These are phyloP conservation scores for Dunaliella primolecta DNA, from an alignment of 139 green algal genomes.

Conservation along the genomic window DNA sequence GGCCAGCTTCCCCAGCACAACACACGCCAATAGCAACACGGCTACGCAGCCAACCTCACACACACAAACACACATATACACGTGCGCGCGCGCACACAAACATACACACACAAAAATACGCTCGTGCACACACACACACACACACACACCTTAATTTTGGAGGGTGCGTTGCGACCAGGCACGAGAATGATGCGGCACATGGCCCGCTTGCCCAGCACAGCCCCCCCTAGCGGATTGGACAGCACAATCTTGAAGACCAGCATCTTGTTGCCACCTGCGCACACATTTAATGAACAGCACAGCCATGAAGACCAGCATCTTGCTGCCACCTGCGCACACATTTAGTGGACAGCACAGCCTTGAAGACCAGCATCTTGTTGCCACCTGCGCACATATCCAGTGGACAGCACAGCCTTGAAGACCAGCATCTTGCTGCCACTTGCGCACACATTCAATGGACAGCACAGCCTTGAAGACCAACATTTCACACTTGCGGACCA, in stretches of 20 bases:
- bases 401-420: too few species aligned
- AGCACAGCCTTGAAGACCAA: too few species aligned
- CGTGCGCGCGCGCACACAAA: too few species aligned
- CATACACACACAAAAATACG: too few species aligned
- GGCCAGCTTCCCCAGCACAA: too few species aligned
- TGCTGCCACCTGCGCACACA: neutral
- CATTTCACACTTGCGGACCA: too few species aligned
- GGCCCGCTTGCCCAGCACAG: conserved; percentile 18
- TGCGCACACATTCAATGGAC: neutral
- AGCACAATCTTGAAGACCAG: conserved; percentile 13
- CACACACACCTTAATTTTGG: conserved; percentile 2
- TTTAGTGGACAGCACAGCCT: too few species aligned
- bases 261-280: neutral
- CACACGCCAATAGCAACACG: too few species aligned
- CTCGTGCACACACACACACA: too few species aligned
- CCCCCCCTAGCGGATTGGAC: conserved; percentile 15
- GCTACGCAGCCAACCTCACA: too few species aligned
- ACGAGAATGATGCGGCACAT: conserved; percentile 31
- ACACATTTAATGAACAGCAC: too few species aligned
- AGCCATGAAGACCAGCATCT: neutral
- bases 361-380: neutral
- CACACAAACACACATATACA: too few species aligned
- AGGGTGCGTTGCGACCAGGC: neutral
- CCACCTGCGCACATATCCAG: neutral
- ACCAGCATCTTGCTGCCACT: neutral